Conservation (phyloP, 768 basidiomycete genomes). For the Galerina marginata region DNA sequence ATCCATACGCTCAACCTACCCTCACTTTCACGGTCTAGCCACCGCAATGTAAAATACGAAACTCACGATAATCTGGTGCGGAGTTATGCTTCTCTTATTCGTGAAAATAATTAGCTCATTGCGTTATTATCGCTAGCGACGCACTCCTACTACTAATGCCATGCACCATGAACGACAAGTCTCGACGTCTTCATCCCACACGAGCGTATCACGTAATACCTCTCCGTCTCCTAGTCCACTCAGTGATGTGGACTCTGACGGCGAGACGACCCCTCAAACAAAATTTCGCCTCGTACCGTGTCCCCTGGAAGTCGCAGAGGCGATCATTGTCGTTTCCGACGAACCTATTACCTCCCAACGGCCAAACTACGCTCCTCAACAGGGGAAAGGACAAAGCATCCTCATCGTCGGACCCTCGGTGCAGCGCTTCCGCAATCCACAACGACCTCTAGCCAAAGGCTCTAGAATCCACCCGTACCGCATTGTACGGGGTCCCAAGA, state of each 20-base stretch:
- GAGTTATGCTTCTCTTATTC: neutral
- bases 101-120: neutral
- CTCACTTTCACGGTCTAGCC: conserved; percentile 23
- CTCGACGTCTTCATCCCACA: conserved; percentile 33
- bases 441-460: conserved; percentile 46
- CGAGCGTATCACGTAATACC: conserved; percentile 19
- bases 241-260: conserved; percentile 6
- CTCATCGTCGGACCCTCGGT: conserved; percentile 58
- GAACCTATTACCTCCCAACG: neutral
- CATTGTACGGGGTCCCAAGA: conserved; percentile 17
- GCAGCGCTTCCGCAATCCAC: conserved; percentile 48
- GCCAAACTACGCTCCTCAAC: conserved; percentile 19
- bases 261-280: conserved; percentile 18
- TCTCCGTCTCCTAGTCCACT: conserved; percentile 25
- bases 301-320: conserved; percentile 57
- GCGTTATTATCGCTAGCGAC: neutral
- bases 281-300: conserved; percentile 53
- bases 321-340: conserved; percentile 51
- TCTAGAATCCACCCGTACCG: conserved; percentile 61
- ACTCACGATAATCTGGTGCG: conserved; percentile 24
- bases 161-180: conserved; percentile 32
- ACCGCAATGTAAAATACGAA: conserved; percentile 25
- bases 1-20: conserved; percentile 53
- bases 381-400: conserved; percentile 34
- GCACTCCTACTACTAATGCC: conserved; percentile 18